phyloP scores from a whole-genome alignment of 768 basidiomycete species.

The Leccinum imitatum region DNA sequence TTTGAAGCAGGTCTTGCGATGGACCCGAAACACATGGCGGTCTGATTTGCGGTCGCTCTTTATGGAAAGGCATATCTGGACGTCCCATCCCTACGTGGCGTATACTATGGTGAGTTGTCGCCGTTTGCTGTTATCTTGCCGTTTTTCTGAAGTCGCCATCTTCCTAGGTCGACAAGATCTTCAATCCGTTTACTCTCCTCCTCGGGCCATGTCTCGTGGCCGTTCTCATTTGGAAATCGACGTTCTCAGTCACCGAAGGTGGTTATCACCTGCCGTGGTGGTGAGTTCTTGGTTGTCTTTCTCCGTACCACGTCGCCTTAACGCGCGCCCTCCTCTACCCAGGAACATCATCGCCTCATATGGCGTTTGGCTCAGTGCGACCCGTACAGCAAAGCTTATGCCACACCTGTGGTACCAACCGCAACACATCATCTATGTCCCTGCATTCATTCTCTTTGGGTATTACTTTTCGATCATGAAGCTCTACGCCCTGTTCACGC shows the following conservation, averaged over 20 bases:
- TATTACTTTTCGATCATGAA: slow-evolving; percentile 98
- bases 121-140: neutral
- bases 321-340: neutral
- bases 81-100: slow-evolving; percentile 69
- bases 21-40: slow-evolving; percentile 95
- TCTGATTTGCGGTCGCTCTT: slow-evolving; percentile 87
- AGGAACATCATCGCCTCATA: slow-evolving; percentile 74
- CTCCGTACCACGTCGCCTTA: neutral
- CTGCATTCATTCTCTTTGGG: slow-evolving; percentile 86
- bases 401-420: slow-evolving; percentile 81
- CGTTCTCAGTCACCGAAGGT: slow-evolving; percentile 59
- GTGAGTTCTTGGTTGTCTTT: slow-evolving; percentile 40
- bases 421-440: slow-evolving; percentile 75
- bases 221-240: slow-evolving; percentile 77
- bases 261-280: slow-evolving; percentile 85
- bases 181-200: slow-evolving; percentile 85
- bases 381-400: slow-evolving; percentile 75
- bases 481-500: slow-evolving; percentile 83
- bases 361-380: slow-evolving; percentile 65
- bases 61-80: slow-evolving; percentile 87
- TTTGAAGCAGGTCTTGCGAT: slow-evolving; percentile 88
- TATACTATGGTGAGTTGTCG: slow-evolving; percentile 71
- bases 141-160: slow-evolving; percentile 2
- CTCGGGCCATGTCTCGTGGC: slow-evolving; percentile 80
- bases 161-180: slow-evolving; percentile 72